Percentiles rank a stretch among this genome's conserved stretches.
phyloP scores from a whole-genome alignment of 1,139 yeast species.

The Scheffersomyces segobiensis region DNA sequence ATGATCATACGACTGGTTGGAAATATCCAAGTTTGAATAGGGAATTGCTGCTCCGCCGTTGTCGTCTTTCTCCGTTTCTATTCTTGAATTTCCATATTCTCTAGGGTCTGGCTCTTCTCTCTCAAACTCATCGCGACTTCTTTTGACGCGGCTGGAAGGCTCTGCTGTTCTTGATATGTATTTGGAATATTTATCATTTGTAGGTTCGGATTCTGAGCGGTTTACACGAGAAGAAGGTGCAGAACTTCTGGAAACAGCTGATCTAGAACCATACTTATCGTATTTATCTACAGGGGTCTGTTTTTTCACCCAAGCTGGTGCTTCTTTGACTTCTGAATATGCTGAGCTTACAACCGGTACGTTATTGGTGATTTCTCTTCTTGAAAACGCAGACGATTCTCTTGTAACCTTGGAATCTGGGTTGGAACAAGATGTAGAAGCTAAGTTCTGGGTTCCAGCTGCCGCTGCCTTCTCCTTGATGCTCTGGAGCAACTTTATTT shows the following conservation, averaged over 20 bases:
- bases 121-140: slow-evolving; percentile 15
- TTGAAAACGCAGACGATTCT: slow-evolving; percentile 14
- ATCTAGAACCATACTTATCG: slow-evolving; percentile 38
- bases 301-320: slow-evolving; percentile 46
- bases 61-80: slow-evolving; percentile 6
- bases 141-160: slow-evolving; percentile 6
- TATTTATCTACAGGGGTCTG: slow-evolving; percentile 31
- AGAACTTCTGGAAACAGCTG: slow-evolving; percentile 3
- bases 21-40: slow-evolving; percentile 31
- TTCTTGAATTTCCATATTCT: slow-evolving; percentile 1
- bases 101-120: slow-evolving; percentile 9
- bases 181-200: slow-evolving; percentile 30
- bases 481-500: neutral
- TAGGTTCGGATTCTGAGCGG: neutral
- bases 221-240: neutral
- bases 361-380: slow-evolving; percentile 18
- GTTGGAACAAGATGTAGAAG: neutral
- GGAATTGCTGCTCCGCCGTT: slow-evolving; percentile 22
- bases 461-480: slow-evolving; percentile 1
- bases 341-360: slow-evolving; percentile 20
- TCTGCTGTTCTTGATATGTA: slow-evolving; percentile 16
- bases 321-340: slow-evolving; percentile 23
- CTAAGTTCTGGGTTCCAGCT: neutral
- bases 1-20: slow-evolving; percentile 27
- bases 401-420: neutral